Base-by-base conservation (phyloP, 1,284 basidiomycete genomes). In the Cronartium quercuum region DNA sequence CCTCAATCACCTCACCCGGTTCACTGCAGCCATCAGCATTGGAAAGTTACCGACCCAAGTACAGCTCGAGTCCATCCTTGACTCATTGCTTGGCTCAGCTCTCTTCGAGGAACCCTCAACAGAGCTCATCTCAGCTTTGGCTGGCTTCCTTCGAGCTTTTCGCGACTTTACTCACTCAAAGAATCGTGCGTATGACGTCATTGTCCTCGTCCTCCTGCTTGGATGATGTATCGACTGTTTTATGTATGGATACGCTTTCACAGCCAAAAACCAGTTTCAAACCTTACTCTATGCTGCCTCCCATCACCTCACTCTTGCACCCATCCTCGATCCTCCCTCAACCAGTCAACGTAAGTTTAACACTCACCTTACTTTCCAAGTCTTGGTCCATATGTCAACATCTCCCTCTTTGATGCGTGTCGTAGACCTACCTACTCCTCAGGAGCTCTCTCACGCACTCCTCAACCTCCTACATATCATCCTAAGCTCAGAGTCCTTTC, bases 11-110 rank as follows among this genome's bases (percentile, higher is more conserved):
- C 21, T 63, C 35, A 9, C 29, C 42, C n/a, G 57, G 38, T 62
- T 47, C 29, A 12, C 41, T 10, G 21, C 44, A 21, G 68, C 41
- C 21, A 34, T 71, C 35, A 41, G 60, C 6, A 29, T 44, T n/a
- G 60, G 47, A 9, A 71, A 71, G 44, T 21, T 71, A 24, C 68
- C 68, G 35, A 71, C 60, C 34, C 68, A 71, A 62, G 13, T 61
- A 38, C 68, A 71, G 24, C 40, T 71, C 15, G 44, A 42, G 18
- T 29, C 41, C 18, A 64, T 71, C 41, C 29, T 71, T 34, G 29
- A n/a, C 2, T 13, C 68, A 24, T 51, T 64, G 47, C 35, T 71
- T 24, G 38, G 57, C n/a, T 71, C 68, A 35, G 60, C 68, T 12
- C 51, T 71, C 41, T 70, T 70, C 34, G 3, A 34, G 35, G 40